Percentiles rank a stretch among this genome's conserved stretches.
These are phyloP conservation scores for Tetracladium setigerum DNA, from an alignment of 495 filamentous ascomycete genomes.

Conservation along the genomic window DNA sequence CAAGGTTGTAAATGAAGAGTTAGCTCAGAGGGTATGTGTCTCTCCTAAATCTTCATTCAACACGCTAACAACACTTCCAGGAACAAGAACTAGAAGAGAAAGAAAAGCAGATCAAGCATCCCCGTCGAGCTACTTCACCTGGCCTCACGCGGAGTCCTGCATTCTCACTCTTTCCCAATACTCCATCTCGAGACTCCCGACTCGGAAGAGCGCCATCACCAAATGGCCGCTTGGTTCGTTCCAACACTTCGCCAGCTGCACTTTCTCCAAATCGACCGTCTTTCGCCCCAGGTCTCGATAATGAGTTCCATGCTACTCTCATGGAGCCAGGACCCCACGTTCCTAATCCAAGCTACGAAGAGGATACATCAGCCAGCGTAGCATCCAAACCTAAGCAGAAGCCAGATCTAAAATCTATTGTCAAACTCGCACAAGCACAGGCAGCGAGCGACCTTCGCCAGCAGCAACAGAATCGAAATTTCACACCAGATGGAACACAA, in stretches of 20 bases:
- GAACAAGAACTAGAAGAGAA: constrained; percentile 21
- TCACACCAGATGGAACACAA: constrained; percentile 34
- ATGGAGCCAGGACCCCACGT: not conserved
- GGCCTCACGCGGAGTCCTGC: constrained; percentile 48
- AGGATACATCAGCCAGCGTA: constrained; percentile 12
- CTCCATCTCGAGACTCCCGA: constrained; percentile 24
- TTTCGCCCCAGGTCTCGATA: constrained; percentile 14
- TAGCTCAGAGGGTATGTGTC: constrained; percentile 24
- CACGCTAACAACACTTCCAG: constrained; percentile 13
- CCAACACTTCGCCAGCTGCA: constrained; percentile 50
- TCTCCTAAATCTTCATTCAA: constrained; percentile 3
- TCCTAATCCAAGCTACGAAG: constrained; percentile 17
- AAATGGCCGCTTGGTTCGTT: constrained; percentile 28
- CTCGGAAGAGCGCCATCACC: constrained; percentile 14
- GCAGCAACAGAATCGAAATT: constrained; percentile 19
- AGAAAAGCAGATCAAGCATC: constrained; percentile 14
- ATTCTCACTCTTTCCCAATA: constrained; percentile 59
- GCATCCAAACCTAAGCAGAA: not conserved
- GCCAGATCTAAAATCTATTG: constrained; percentile 2
- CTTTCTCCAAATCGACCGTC: constrained; percentile 33
- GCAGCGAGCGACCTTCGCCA: constrained; percentile 9
- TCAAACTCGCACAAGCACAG: constrained; percentile 16
- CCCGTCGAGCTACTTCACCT: constrained; percentile 53
- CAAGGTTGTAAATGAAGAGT: constrained; percentile 40
- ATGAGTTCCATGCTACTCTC: constrained; percentile 11